phyloP scores from a whole-genome alignment of 2,329 filamentous ascomycete genomes.

The Colletotrichum abscissum region DNA sequence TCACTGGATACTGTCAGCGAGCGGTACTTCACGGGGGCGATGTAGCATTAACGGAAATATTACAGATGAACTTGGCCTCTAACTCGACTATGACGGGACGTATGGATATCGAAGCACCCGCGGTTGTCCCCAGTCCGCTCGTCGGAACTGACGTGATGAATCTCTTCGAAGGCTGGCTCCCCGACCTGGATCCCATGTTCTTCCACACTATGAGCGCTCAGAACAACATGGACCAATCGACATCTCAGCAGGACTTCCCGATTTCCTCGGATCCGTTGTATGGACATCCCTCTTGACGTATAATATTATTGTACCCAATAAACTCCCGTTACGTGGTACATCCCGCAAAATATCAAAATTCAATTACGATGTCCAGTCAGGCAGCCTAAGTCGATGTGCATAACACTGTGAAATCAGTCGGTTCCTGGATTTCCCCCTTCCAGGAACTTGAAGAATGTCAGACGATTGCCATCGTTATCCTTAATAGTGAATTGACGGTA shows the following conservation, averaged over 20 bases:
- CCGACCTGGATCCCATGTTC: conserved; percentile 39
- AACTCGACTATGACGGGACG: conserved; percentile 17
- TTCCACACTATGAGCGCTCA: conserved; percentile 4
- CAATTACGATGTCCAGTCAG: neutral
- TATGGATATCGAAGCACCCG: conserved; percentile 28
- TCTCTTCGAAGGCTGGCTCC: conserved; percentile 39
- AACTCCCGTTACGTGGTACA: too few relatives aligned
- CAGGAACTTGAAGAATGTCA: conserved; percentile 24
- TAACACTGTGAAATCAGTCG: neutral
- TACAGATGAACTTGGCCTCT: neutral
- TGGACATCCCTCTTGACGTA: neutral
- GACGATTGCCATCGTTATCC: conserved; percentile 9
- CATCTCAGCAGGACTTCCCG: neutral
- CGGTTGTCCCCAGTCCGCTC: neutral
- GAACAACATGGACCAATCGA: neutral
- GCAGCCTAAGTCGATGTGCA: neutral
- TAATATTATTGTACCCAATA: neutral
- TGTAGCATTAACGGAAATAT: neutral
- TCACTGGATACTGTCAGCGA: neutral
- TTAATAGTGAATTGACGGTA: conserved; percentile 22
- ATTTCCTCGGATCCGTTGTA: neutral
- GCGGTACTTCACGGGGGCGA: neutral
- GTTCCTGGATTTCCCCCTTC: conserved; percentile 18
- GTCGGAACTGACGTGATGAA: conserved; percentile 42
- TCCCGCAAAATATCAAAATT: neutral